Evolutionary conservation across 495 filamentous ascomycete species (phyloP).

Genomic region (Parathielavia hyrcaniae): DNA sequence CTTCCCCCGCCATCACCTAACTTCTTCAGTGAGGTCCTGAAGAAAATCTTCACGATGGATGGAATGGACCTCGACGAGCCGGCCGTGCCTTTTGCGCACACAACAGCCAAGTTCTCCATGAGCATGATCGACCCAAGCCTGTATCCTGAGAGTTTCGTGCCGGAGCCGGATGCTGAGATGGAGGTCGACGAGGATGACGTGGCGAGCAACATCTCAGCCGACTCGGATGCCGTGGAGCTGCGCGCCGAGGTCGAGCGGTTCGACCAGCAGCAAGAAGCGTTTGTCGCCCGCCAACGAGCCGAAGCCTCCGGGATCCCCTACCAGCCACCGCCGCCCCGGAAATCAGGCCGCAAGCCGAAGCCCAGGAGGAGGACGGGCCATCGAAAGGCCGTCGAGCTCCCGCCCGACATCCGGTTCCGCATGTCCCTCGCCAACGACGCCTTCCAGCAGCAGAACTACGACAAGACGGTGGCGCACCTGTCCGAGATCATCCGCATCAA

Average conservation of each 20-base stretch:
- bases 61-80: slow-evolving; percentile 24
- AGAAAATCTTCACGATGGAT: slow-evolving; percentile 12
- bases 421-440: slow-evolving; percentile 64
- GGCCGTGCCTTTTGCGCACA: background rate
- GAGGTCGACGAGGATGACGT: slow-evolving; percentile 17
- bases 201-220: slow-evolving; percentile 31
- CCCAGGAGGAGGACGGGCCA: slow-evolving; percentile 47
- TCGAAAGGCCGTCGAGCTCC: slow-evolving; percentile 66
- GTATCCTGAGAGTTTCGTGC: background rate
- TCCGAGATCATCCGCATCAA: slow-evolving; percentile 70
- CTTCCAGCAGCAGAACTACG: slow-evolving; percentile 61
- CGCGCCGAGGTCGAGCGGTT: slow-evolving; percentile 33
- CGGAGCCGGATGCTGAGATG: slow-evolving; percentile 8
- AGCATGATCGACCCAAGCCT: slow-evolving; percentile 19
- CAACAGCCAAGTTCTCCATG: background rate
- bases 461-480: slow-evolving; percentile 55
- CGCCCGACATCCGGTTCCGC: slow-evolving; percentile 65
- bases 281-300: slow-evolving; percentile 29
- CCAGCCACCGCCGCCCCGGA: slow-evolving; percentile 11
- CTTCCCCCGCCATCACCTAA: background rate
- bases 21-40: background rate
- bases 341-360: slow-evolving; percentile 15
- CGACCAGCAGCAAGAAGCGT: slow-evolving; percentile 32
- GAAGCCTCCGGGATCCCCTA: slow-evolving; percentile 17
- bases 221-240: slow-evolving; percentile 38